phyloP scores from a whole-genome alignment of 164 flowering plant species.

The Chimonanthus praecox region DNA sequence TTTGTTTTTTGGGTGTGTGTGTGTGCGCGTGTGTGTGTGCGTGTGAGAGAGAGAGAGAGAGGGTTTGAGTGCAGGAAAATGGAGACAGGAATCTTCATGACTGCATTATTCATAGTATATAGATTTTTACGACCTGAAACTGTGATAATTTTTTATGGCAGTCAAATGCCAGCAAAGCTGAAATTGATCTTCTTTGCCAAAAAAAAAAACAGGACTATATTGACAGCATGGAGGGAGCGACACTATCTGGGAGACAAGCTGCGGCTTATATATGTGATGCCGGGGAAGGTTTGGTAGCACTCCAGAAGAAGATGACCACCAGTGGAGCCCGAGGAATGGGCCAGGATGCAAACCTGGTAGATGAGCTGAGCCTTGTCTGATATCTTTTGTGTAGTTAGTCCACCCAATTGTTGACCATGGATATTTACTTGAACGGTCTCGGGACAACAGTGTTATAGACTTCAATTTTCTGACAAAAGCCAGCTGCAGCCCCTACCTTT shows the following conservation, averaged over 20 bases:
- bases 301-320: slow-evolving; percentile 41
- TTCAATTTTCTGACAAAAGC: not conserved
- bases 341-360: slow-evolving; percentile 21
- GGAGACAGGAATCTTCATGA: not conserved
- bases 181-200: no score
- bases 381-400: not conserved
- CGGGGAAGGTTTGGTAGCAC: slow-evolving; percentile 62
- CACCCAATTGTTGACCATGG: not conserved
- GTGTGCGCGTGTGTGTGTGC: no score
- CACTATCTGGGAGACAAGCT: slow-evolving; percentile 93
- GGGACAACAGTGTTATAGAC: not conserved
- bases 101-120: not conserved
- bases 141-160: no score
- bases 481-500: not conserved
- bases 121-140: not conserved
- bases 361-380: slow-evolving; percentile 58
- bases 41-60: no score
- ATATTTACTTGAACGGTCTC: not conserved
- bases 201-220: slow-evolving; percentile 67
- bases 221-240: slow-evolving; percentile 98
- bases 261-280: slow-evolving; percentile 77
- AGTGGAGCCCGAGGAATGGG: slow-evolving; percentile 21
- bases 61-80: no score
- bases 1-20: no score
- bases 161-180: no score